Evolutionary conservation across 2,329 filamentous ascomycete genomes (phyloP).

Genomic region (Neonectria ditissima): DNA sequence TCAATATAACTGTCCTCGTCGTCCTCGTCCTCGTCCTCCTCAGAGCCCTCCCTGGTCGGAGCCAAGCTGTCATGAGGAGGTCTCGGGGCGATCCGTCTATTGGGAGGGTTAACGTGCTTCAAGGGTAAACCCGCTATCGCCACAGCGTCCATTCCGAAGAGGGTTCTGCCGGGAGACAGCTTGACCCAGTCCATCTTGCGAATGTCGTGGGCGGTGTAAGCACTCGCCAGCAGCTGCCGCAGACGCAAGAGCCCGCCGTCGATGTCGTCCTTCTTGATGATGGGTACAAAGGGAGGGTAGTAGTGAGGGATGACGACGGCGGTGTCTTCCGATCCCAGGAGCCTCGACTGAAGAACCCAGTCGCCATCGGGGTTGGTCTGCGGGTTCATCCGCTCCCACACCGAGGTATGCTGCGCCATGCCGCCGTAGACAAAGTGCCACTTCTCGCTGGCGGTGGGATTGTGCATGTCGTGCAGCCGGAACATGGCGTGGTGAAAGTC

Average conservation of each 20-base stretch:
- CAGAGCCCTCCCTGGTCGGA: no score
- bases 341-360: conserved; percentile 31
- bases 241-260: background rate
- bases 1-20: background rate
- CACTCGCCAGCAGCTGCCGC: background rate
- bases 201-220: background rate
- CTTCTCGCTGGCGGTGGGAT: background rate
- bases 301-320: conserved; percentile 38
- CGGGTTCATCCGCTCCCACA: conserved; percentile 37
- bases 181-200: background rate
- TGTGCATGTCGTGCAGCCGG: conserved; percentile 29
- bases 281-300: conserved; percentile 25
- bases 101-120: background rate
- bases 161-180: background rate
- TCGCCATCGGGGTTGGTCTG: conserved; percentile 21
- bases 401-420: conserved; percentile 25
- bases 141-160: background rate
- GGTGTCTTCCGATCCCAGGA: background rate
- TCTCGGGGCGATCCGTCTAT: no score
- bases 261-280: background rate
- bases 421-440: conserved; percentile 31
- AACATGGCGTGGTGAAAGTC: conserved; percentile 35
- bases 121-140: background rate
- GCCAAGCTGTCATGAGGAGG: no score
- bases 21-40: background rate